Conservation (phyloP, 2,329 filamentous ascomycete species). For the Mollisia scopiformis region DNA sequence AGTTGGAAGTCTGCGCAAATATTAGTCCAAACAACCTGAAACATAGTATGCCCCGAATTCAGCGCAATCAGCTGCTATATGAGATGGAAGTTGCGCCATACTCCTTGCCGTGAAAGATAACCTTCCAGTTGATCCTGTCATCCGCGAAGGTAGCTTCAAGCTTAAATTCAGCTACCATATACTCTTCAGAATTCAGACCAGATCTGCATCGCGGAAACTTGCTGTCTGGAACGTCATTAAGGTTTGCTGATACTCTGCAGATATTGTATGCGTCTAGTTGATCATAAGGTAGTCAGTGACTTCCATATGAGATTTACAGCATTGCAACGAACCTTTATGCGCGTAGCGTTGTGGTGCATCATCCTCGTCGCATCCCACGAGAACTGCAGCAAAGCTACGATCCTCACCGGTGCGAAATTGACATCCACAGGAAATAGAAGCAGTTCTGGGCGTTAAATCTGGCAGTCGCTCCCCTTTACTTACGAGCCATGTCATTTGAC, state of each 20-base stretch:
- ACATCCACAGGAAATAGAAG: not conserved
- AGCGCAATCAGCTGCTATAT: no score
- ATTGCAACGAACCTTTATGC: not conserved
- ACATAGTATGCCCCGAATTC: no score
- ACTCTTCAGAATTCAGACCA: not conserved
- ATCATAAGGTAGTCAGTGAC: not conserved
- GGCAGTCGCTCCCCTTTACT: not conserved
- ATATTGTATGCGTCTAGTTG: not conserved
- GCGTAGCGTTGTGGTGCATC: not conserved
- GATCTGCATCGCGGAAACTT: not conserved
- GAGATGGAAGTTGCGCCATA: no score
- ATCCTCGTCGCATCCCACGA: not conserved
- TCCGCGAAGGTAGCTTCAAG: not conserved
- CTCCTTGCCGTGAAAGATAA: not conserved
- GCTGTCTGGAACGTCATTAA: not conserved
- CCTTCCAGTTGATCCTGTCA: not conserved
- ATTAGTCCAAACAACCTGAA: no score
- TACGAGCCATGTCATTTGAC: not conserved
- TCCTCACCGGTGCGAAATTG: not conserved
- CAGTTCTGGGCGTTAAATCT: not conserved
- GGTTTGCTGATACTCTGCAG: not conserved
- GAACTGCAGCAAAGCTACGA: not conserved
- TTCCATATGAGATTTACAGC: not conserved
- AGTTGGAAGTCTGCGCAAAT: no score
- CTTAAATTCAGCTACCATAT: not conserved